Percentiles rank a stretch among this genome's conserved stretches.
Conservation (phyloP, 495 filamentous ascomycete species). For the Lepraria neglecta region DNA sequence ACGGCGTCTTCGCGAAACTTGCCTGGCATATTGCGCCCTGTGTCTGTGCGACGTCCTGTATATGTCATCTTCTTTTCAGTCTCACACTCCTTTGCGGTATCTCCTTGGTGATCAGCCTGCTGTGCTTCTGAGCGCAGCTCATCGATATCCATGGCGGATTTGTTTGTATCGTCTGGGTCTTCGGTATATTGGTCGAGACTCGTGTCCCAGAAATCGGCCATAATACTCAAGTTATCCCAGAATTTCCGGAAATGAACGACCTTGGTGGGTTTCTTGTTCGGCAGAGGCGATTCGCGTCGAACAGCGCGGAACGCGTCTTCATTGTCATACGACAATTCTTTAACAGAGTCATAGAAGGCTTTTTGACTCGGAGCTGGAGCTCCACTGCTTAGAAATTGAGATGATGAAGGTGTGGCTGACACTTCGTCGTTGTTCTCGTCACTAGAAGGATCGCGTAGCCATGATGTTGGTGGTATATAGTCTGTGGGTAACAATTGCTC, state of each 20-base stretch:
- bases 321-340: slow-evolving; percentile 51
- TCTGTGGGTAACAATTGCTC: slow-evolving; percentile 42
- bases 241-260: slow-evolving; percentile 55
- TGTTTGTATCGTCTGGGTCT: slow-evolving; percentile 14
- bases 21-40: slow-evolving; percentile 68
- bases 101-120: not conserved
- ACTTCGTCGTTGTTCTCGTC: slow-evolving; percentile 16
- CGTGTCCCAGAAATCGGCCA: slow-evolving; percentile 61
- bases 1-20: slow-evolving; percentile 66
- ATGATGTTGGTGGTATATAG: slow-evolving; percentile 43
- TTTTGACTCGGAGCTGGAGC: slow-evolving; percentile 42
- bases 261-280: slow-evolving; percentile 37
- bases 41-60: slow-evolving; percentile 51
- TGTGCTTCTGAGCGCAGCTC: slow-evolving; percentile 13
- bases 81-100: not conserved
- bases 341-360: slow-evolving; percentile 42
- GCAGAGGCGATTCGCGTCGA: slow-evolving; percentile 37
- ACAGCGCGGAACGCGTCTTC: slow-evolving; percentile 51
- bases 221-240: slow-evolving; percentile 50
- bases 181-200: slow-evolving; percentile 48
- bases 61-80: slow-evolving; percentile 32
- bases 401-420: slow-evolving; percentile 19
- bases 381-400: slow-evolving; percentile 44
- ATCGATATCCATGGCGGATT: slow-evolving; percentile 36
- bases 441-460: slow-evolving; percentile 31